Evolutionary conservation across 768 basidiomycete species (phyloP).

Genomic region (Hemileccinum rubropunctum): DNA sequence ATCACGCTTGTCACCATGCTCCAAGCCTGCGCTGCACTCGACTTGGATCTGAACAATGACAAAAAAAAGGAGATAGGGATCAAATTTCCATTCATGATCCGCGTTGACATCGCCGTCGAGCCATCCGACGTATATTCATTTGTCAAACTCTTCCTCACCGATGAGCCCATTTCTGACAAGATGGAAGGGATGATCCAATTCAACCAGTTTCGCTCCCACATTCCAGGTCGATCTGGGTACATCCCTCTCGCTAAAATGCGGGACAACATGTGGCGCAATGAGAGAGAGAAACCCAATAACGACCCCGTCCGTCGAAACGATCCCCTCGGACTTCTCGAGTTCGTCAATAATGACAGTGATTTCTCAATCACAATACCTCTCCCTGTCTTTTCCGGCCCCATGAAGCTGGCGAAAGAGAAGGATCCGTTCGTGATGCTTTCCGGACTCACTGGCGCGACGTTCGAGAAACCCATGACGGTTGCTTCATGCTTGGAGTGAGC

Average conservation of each 20-base stretch:
- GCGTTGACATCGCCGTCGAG: constrained; percentile 14
- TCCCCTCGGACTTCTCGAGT: constrained; percentile 15
- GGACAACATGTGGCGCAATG: constrained; percentile 6
- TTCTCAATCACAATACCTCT: constrained; percentile 12
- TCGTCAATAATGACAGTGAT: constrained; percentile 18
- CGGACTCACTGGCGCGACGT: not conserved
- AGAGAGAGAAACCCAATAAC: not conserved
- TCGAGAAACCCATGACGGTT: constrained; percentile 13
- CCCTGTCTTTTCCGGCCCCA: not conserved
- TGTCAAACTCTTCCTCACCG: constrained; percentile 7
- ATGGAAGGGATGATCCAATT: constrained; percentile 16
- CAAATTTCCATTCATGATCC: constrained; percentile 13
- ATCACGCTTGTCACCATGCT: constrained; percentile 2
- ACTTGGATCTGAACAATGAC: not conserved
- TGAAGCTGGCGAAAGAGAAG: constrained; percentile 1
- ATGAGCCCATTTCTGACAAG: constrained; percentile 1
- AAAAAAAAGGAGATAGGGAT: constrained; percentile 10
- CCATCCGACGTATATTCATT: constrained; percentile 5
- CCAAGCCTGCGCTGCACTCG: not conserved
- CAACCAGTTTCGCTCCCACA: constrained; percentile 11
- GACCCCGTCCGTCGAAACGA: not conserved
- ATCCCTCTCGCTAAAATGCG: constrained; percentile 9
- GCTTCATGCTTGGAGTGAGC: constrained; percentile 9
- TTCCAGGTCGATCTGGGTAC: constrained; percentile 5
- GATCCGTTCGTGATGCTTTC: constrained; percentile 13